Evolutionary conservation across 306 rosid species (phyloP).

Genomic region (Lathyrus aphaca): DNA sequence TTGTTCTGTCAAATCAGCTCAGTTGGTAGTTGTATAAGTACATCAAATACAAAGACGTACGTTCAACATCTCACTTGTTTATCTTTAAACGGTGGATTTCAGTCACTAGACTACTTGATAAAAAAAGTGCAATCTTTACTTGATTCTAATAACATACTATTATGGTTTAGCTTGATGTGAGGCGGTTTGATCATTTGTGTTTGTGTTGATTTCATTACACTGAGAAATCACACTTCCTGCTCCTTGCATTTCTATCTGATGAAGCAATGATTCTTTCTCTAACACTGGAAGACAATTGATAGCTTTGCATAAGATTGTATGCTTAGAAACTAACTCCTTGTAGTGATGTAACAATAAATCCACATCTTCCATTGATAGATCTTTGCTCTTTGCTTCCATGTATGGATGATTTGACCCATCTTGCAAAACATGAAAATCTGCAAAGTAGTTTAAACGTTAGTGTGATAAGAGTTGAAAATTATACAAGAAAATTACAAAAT

Average conservation of each 20-base stretch:
- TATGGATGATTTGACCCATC: constrained; percentile 56
- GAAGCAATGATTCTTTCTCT: constrained; percentile 48
- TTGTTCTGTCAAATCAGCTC: no score
- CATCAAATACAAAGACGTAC: no score
- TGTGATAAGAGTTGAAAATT: not conserved
- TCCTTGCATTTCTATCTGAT: constrained; percentile 37
- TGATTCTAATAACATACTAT: not conserved
- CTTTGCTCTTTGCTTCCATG: constrained; percentile 65
- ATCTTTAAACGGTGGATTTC: no score
- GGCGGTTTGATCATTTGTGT: not conserved
- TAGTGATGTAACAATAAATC: constrained; percentile 52
- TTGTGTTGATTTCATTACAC: not conserved
- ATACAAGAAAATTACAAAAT: not conserved
- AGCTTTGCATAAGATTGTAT: constrained; percentile 48
- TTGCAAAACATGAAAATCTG: constrained; percentile 32
- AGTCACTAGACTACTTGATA: no score
- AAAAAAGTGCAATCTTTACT: no score
- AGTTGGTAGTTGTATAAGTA: no score
- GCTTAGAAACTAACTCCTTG: constrained; percentile 62
- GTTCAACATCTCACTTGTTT: no score
- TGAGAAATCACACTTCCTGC: not conserved
- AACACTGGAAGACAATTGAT: constrained; percentile 45
- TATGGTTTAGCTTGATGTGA: constrained; percentile 1
- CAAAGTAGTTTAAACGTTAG: constrained; percentile 1
- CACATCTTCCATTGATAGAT: constrained; percentile 56